Evolutionary conservation across 805 yeast species (phyloP).

Genomic region (Ogataea sp.): DNA sequence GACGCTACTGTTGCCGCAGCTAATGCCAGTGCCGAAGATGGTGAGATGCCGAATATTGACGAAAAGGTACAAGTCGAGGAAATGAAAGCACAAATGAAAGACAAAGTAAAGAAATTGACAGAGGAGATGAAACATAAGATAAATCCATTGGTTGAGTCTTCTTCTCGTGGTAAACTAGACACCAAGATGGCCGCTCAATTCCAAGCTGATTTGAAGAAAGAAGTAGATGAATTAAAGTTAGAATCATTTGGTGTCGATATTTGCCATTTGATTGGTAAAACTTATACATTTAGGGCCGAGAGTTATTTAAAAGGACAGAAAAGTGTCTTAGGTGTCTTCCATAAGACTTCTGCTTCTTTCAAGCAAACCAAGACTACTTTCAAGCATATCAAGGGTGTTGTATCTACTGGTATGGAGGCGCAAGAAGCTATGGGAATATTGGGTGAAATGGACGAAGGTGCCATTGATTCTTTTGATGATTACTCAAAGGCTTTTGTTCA

Average conservation of each 20-base stretch:
- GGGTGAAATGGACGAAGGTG: constrained; percentile 43
- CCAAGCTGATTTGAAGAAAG: constrained; percentile 57
- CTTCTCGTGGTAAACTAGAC: constrained; percentile 23
- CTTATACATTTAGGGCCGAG: constrained; percentile 57
- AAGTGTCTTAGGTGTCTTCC: constrained; percentile 56
- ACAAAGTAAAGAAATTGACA: constrained; percentile 26
- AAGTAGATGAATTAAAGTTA: constrained; percentile 75
- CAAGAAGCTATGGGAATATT: constrained; percentile 71
- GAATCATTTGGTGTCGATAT: constrained; percentile 83
- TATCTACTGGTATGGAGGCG: constrained; percentile 70
- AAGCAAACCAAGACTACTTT: constrained; percentile 70
- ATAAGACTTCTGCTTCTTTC: constrained; percentile 51
- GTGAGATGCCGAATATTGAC: too few relatives aligned
- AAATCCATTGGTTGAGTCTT: constrained; percentile 28
- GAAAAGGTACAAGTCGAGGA: too few relatives aligned
- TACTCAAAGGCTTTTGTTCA: constrained; percentile 55
- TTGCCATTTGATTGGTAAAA: constrained; percentile 65
- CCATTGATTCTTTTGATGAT: constrained; percentile 33
- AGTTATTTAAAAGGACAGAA: constrained; percentile 59
- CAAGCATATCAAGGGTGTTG: constrained; percentile 62
- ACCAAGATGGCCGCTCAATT: constrained; percentile 43
- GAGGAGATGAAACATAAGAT: constrained; percentile 41
- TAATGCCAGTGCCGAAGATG: too few relatives aligned
- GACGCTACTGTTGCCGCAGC: constrained; percentile 2
- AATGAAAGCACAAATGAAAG: constrained; percentile 16